phyloP scores from a whole-genome alignment of 192 early-diverging fungal genomes.

The Gorgonomyces haynaldii region DNA sequence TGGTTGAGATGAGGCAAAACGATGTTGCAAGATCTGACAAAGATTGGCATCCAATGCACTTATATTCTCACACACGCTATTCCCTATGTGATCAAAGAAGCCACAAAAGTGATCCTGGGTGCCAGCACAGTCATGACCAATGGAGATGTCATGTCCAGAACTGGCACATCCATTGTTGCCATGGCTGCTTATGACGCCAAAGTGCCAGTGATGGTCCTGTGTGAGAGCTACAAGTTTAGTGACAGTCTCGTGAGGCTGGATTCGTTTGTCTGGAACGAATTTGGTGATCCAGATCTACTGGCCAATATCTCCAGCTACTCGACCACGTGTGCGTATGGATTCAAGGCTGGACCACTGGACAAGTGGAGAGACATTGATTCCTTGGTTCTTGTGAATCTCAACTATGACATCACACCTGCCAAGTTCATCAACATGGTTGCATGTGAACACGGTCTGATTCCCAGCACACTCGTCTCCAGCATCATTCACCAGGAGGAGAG shows the following conservation, averaged over 20 bases:
- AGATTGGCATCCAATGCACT: slow-evolving; percentile 59
- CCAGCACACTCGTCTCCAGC: slow-evolving; percentile 43
- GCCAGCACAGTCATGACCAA: slow-evolving; percentile 85
- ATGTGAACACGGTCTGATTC: slow-evolving; percentile 86
- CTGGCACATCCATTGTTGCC: slow-evolving; percentile 81
- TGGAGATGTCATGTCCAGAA: slow-evolving; percentile 80
- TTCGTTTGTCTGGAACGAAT: slow-evolving; percentile 93
- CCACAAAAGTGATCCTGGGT: slow-evolving; percentile 91
- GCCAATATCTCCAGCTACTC: slow-evolving; percentile 32
- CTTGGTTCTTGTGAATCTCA: slow-evolving; percentile 75
- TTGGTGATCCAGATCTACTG: slow-evolving; percentile 79
- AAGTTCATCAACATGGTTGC: slow-evolving; percentile 82
- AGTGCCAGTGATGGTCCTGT: slow-evolving; percentile 90
- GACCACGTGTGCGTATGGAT: not conserved
- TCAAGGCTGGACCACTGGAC: slow-evolving; percentile 18
- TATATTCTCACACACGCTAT: slow-evolving; percentile 57
- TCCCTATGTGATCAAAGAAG: slow-evolving; percentile 69
- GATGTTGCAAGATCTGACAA: slow-evolving; percentile 43
- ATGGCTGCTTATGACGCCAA: slow-evolving; percentile 77
- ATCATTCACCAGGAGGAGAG: too few species aligned
- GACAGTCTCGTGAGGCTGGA: slow-evolving; percentile 78
- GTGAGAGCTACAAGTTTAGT: slow-evolving; percentile 94
- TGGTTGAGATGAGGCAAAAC: slow-evolving; percentile 40
- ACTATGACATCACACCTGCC: slow-evolving; percentile 93
- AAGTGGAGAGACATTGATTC: slow-evolving; percentile 67